A percentile compares a stretch with the other conserved stretches of the same genome.
phyloP scores from a whole-genome alignment of 257 asterid genomes.

The Sherardia arvensis region DNA sequence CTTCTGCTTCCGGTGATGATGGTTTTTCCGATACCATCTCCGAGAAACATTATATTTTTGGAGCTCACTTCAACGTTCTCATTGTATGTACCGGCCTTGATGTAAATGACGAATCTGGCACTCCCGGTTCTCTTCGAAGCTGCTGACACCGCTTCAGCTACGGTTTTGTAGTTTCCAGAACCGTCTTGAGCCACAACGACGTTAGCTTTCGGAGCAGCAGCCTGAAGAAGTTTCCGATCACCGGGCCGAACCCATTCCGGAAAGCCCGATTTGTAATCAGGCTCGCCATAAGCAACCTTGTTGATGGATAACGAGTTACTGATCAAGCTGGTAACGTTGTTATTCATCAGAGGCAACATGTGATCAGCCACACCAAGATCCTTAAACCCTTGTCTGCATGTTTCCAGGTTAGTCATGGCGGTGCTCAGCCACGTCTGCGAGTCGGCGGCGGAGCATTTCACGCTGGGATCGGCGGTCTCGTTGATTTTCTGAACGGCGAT shows the following conservation, averaged over 20 bases:
- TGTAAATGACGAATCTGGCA: conserved; percentile 54
- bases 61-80: conserved; percentile 56
- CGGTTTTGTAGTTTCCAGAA: conserved; percentile 49
- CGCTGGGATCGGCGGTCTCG: conserved; percentile 38
- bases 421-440: conserved; percentile 13
- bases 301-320: conserved; percentile 57
- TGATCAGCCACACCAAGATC: conserved; percentile 47
- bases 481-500: conserved; percentile 31
- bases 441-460: conserved; percentile 26
- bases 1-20: conserved; percentile 76
- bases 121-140: conserved; percentile 35
- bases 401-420: conserved; percentile 9
- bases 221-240: conserved; percentile 57
- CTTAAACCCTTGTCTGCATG: conserved; percentile 34
- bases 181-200: conserved; percentile 46
- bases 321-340: conserved; percentile 49
- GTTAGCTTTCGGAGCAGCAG: conserved; percentile 26
- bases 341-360: conserved; percentile 37
- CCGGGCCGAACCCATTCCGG: conserved; percentile 62
- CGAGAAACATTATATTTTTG: conserved; percentile 64
- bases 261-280: conserved; percentile 29
- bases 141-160: conserved; percentile 45
- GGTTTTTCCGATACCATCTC: conserved; percentile 84
- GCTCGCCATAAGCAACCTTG: conserved; percentile 16
- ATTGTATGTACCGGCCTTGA: conserved; percentile 58